Percentiles rank a stretch among this genome's conserved stretches.
phyloP scores from a whole-genome alignment of 768 basidiomycete genomes.

The Amanita jacksonii region DNA sequence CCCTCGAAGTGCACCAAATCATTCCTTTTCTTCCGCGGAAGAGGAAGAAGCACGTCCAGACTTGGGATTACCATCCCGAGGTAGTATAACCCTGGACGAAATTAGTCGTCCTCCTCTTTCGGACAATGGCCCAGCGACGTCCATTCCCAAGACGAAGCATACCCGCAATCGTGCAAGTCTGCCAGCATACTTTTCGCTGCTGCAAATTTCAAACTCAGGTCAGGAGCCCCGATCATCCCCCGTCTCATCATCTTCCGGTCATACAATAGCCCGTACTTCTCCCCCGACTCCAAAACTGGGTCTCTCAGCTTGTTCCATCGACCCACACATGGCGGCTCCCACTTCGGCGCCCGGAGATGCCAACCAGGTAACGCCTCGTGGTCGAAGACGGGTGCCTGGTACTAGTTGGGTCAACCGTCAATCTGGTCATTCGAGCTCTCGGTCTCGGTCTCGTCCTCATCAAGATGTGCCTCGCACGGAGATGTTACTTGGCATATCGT shows the following conservation, averaged over 20 bases:
- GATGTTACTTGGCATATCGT: background rate
- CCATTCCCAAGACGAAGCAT: conserved; percentile 32
- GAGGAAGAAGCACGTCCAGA: conserved; percentile 38
- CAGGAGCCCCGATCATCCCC: conserved; percentile 28
- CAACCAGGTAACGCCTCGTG: conserved; percentile 39
- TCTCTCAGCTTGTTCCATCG: conserved; percentile 21
- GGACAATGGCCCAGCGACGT: conserved; percentile 16
- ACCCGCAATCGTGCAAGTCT: conserved; percentile 63
- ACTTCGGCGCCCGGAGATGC: conserved; percentile 16
- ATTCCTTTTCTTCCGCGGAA: conserved; percentile 30
- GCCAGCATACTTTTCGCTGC: conserved; percentile 67
- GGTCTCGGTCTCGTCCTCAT: conserved; percentile 21
- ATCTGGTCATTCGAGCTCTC: conserved; percentile 27
- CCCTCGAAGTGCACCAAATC: conserved; percentile 34
- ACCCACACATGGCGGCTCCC: conserved; percentile 14
- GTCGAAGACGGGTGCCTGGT: conserved; percentile 36
- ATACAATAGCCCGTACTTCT: conserved; percentile 39
- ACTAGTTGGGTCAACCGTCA: conserved; percentile 22
- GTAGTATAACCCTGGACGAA: conserved; percentile 25
- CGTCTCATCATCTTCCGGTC: conserved; percentile 37
- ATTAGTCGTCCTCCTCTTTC: conserved; percentile 17
- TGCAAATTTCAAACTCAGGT: conserved; percentile 39
- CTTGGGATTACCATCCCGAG: conserved; percentile 28
- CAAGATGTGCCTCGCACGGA: conserved; percentile 1
- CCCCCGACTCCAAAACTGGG: conserved; percentile 53